These are phyloP conservation scores for Colletotrichum higginsianum DNA, from an alignment of 2,329 filamentous ascomycete genomes.

Conservation along the genomic window DNA sequence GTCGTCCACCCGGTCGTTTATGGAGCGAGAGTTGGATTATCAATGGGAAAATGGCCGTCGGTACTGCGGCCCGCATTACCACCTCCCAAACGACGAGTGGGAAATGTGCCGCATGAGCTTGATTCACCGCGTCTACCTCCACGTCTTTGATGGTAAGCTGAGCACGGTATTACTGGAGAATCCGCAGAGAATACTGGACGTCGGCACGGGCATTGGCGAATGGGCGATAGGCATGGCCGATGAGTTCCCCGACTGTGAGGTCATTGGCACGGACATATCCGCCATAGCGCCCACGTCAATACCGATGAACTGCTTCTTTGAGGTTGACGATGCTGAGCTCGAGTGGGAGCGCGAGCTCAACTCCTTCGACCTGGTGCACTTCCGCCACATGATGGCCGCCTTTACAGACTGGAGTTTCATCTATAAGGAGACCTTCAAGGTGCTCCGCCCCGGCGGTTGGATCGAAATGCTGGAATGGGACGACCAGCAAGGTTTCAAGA, in stretches of 20 bases:
- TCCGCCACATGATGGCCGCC: slow-evolving; percentile 69
- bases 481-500: slow-evolving; percentile 53
- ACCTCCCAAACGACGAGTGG: slow-evolving; percentile 76
- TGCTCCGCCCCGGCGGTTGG: slow-evolving; percentile 71
- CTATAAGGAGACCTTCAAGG: slow-evolving; percentile 67
- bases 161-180: slow-evolving; percentile 60
- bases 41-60: slow-evolving; percentile 74
- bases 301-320: slow-evolving; percentile 72
- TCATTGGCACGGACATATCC: slow-evolving; percentile 72
- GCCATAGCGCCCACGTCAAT: slow-evolving; percentile 71
- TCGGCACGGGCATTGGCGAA: slow-evolving; percentile 72
- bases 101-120: slow-evolving; percentile 76
- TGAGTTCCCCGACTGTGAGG: slow-evolving; percentile 66
- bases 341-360: slow-evolving; percentile 70
- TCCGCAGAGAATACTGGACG: slow-evolving; percentile 65
- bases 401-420: slow-evolving; percentile 70
- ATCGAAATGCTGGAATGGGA: slow-evolving; percentile 71
- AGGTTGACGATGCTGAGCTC: slow-evolving; percentile 71
- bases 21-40: slow-evolving; percentile 67
- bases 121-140: slow-evolving; percentile 74
- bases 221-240: slow-evolving; percentile 69
- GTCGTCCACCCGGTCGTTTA: slow-evolving; percentile 64
- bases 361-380: slow-evolving; percentile 70
- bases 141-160: slow-evolving; percentile 61
- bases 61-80: slow-evolving; percentile 72